These are phyloP conservation scores for Ceratocystis diversiconidia DNA, from an alignment of 2,329 filamentous ascomycete genomes.

Conservation along the genomic window DNA sequence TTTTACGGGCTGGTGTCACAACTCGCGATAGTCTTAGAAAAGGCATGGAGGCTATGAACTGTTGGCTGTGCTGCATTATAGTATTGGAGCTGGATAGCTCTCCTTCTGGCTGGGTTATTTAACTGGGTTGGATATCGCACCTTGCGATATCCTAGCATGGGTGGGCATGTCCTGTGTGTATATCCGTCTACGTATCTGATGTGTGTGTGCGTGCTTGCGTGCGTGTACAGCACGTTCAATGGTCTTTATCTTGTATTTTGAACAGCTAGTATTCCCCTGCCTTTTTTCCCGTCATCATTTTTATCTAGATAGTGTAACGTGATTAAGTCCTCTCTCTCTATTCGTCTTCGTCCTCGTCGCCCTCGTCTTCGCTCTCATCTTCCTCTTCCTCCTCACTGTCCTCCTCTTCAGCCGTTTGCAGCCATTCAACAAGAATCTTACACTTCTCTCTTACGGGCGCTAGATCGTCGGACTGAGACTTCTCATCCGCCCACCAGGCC, in stretches of 20 bases:
- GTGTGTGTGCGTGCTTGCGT: too few species aligned
- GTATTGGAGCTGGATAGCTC: too few species aligned
- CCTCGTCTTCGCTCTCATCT: constrained; percentile 19
- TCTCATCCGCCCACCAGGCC: constrained; percentile 70
- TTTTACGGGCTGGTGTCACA: too few species aligned
- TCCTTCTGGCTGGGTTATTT: too few species aligned
- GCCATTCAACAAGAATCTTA: constrained; percentile 66
- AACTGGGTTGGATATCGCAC: too few species aligned
- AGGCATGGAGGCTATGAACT: too few species aligned
- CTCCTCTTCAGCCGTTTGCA: constrained; percentile 56
- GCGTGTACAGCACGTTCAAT: not conserved
- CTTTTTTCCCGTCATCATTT: not conserved
- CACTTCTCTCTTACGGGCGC: constrained; percentile 57
- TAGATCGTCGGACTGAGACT: constrained; percentile 50
- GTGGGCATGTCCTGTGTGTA: too few species aligned
- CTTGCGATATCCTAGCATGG: too few species aligned
- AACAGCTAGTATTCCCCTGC: not conserved
- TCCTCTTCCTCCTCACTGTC: constrained; percentile 30
- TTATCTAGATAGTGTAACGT: not conserved
- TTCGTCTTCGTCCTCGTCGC: constrained; percentile 21
- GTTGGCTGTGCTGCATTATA: too few species aligned
- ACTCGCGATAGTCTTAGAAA: too few species aligned
- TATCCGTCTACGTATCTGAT: too few species aligned
- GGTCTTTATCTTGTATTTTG: not conserved
- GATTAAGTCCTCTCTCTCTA: not conserved